Conservation (phyloP, 305 asterid species). For the Solanum hybrid region DNA sequence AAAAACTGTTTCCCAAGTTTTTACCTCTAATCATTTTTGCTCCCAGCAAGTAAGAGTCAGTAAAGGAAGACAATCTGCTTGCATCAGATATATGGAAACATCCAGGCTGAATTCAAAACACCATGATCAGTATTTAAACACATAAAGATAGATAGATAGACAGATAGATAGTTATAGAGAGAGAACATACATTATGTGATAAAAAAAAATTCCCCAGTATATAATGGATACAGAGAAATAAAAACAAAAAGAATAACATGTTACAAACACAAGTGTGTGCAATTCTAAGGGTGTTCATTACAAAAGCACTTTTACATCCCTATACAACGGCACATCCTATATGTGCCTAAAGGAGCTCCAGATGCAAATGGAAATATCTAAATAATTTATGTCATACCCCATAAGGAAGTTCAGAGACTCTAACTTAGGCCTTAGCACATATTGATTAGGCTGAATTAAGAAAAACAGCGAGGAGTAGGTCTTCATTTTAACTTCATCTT, state of each 20-base stretch:
- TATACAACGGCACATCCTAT: background rate
- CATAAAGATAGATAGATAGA: background rate
- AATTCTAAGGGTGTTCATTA: background rate
- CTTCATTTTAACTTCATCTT: background rate
- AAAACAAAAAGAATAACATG: background rate
- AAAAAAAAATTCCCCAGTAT: background rate
- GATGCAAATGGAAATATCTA: background rate
- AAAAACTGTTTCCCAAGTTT: background rate
- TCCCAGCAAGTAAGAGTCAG: constrained; percentile 62
- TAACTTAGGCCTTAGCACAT: background rate
- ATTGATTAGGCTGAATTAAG: background rate
- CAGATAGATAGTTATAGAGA: background rate
- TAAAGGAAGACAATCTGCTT: constrained; percentile 52
- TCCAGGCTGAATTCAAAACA: constrained; percentile 43
- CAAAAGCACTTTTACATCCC: background rate
- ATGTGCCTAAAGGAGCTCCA: background rate
- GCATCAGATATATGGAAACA: constrained; percentile 43
- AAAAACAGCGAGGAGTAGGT: background rate
- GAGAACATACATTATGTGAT: background rate
- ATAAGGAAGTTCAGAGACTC: background rate
- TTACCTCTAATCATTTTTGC: constrained; percentile 47
- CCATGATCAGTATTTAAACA: background rate
- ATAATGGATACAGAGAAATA: background rate
- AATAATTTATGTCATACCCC: background rate
- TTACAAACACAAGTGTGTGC: background rate